A percentile compares a stretch with the other conserved stretches of the same genome.
These are phyloP conservation scores for Sclerotinia spermophila DNA, from an alignment of 2,329 filamentous ascomycete species.

Conservation along the genomic window DNA sequence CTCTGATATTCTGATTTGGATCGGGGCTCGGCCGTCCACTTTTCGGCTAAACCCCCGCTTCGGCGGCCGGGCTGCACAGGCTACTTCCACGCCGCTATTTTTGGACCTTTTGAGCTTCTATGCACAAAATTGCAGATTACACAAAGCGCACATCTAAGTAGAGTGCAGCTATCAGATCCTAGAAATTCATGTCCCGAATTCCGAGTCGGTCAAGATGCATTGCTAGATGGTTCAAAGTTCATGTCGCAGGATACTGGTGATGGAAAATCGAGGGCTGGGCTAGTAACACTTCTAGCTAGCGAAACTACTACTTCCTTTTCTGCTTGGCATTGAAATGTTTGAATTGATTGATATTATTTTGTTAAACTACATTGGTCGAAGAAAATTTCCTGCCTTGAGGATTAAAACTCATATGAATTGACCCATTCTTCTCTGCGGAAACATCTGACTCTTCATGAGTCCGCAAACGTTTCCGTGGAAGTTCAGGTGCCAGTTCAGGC, in stretches of 20 bases:
- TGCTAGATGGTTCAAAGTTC: conserved; percentile 43
- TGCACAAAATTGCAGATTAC: background rate
- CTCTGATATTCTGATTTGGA: background rate
- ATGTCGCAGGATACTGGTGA: conserved; percentile 45
- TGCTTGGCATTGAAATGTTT: background rate
- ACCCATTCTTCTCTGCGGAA: background rate
- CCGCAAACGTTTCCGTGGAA: background rate
- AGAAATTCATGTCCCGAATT: background rate
- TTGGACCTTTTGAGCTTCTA: background rate
- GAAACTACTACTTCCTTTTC: background rate
- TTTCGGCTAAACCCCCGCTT: background rate
- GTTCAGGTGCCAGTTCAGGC: background rate
- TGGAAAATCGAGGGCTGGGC: conserved; percentile 42
- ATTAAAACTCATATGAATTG: background rate
- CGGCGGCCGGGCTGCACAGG: background rate
- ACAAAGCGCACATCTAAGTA: background rate
- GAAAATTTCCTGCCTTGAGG: background rate
- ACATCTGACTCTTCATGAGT: background rate
- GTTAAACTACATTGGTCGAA: background rate
- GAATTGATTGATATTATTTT: background rate
- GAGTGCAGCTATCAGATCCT: background rate
- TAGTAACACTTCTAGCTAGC: background rate
- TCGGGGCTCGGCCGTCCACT: background rate
- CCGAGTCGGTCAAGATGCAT: conserved; percentile 43
- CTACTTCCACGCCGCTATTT: background rate